Percentiles rank a stretch among this genome's conserved stretches.
Conservation (phyloP, 352 stramenopile genomes). For the Phytophthora agathidicida region DNA sequence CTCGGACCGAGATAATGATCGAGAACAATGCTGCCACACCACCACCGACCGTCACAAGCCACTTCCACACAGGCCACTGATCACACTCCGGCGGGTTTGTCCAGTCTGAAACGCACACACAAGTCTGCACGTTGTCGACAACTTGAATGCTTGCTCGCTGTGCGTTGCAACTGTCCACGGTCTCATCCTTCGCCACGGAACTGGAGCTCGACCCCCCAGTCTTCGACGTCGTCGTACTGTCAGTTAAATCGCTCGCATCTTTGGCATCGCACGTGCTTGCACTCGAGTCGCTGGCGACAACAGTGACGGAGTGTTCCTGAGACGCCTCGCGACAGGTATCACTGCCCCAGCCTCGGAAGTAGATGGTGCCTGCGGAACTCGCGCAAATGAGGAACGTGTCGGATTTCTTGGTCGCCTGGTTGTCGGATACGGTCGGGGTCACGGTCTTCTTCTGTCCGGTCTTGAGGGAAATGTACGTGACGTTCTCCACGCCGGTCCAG, state of each 20-base stretch:
- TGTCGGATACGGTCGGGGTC: slow-evolving; percentile 49
- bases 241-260: slow-evolving; percentile 2
- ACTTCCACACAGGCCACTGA: slow-evolving; percentile 60
- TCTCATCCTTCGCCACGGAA: slow-evolving; percentile 12
- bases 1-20: slow-evolving; percentile 58
- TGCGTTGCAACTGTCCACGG: slow-evolving; percentile 47
- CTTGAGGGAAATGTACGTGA: slow-evolving; percentile 72
- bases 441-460: slow-evolving; percentile 69
- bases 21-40: slow-evolving; percentile 65
- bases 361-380: slow-evolving; percentile 52
- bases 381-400: slow-evolving; percentile 70
- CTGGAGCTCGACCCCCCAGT: no score
- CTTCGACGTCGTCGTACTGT: slow-evolving; percentile 3
- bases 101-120: slow-evolving; percentile 63
- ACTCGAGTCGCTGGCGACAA: slow-evolving; percentile 40
- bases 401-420: slow-evolving; percentile 39
- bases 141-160: slow-evolving; percentile 47
- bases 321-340: slow-evolving; percentile 56
- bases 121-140: slow-evolving; percentile 34
- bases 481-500: slow-evolving; percentile 51
- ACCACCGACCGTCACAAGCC: slow-evolving; percentile 58
- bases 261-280: slow-evolving; percentile 17
- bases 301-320: slow-evolving; percentile 42
- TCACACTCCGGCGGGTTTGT: slow-evolving; percentile 52
- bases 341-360: slow-evolving; percentile 58